These are phyloP conservation scores for Dothiorella sarmentorum DNA, from an alignment of 2,329 filamentous ascomycete genomes.

Conservation along the genomic window DNA sequence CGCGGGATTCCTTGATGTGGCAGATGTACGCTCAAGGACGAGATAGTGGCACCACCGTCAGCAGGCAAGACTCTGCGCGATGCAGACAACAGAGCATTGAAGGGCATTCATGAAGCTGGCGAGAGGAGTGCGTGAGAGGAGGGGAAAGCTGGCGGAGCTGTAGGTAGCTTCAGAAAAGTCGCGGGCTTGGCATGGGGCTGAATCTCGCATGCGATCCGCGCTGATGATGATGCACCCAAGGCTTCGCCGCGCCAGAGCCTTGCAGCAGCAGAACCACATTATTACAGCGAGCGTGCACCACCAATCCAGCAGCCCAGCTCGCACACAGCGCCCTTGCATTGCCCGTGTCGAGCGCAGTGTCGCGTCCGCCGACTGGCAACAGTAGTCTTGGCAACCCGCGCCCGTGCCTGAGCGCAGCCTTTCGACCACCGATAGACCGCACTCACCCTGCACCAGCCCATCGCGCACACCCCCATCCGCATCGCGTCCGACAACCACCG, in stretches of 20 bases:
- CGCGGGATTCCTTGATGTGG: neutral
- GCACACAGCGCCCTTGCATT: neutral
- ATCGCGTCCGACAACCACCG: slow-evolving; percentile 12
- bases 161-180: neutral
- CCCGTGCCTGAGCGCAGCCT: slow-evolving; percentile 4
- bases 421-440: neutral
- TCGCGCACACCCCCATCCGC: slow-evolving; percentile 15
- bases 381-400: neutral
- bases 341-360: neutral
- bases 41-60: neutral
- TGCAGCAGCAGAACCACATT: neutral
- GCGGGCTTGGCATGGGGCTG: neutral
- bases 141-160: neutral
- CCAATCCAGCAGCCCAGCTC: neutral
- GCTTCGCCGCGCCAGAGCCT: neutral
- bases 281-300: neutral
- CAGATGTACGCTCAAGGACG: neutral
- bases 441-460: slow-evolving; percentile 3
- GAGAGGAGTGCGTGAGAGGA: neutral
- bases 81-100: slow-evolving; percentile 8
- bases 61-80: slow-evolving; percentile 3
- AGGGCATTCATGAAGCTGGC: slow-evolving; percentile 13
- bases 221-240: neutral
- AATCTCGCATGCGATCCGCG: neutral
- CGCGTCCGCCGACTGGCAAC: neutral